These are phyloP conservation scores for Excoecaria agallocha DNA, from an alignment of 345 rosid species.

Conservation along the genomic window DNA sequence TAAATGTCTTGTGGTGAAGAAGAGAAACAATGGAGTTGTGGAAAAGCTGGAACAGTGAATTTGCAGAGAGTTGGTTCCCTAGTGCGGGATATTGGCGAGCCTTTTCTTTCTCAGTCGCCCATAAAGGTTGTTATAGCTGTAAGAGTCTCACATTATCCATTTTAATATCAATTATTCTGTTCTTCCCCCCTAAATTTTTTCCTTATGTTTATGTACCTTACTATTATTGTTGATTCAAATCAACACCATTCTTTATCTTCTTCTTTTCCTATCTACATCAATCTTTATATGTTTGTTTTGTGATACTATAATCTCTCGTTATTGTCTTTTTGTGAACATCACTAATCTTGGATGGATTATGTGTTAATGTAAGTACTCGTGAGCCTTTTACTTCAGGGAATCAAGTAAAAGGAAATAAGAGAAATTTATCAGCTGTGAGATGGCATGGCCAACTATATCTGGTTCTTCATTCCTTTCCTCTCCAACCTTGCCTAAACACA, in stretches of 20 bases:
- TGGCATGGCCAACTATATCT: background rate
- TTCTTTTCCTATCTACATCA: background rate
- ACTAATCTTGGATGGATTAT: background rate
- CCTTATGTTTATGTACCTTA: background rate
- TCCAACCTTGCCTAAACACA: background rate
- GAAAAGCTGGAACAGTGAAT: constrained; percentile 54
- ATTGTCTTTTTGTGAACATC: background rate
- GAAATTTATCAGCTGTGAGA: background rate
- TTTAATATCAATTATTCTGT: background rate
- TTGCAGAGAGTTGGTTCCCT: constrained; percentile 69
- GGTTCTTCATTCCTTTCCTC: background rate
- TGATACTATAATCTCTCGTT: background rate
- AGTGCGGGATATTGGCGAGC: constrained; percentile 79
- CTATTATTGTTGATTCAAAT: constrained; percentile 2
- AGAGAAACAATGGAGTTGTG: constrained; percentile 65
- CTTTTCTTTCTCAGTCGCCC: constrained; percentile 70
- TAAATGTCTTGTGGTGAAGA: constrained; percentile 62
- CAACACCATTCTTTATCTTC: background rate
- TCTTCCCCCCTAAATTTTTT: background rate
- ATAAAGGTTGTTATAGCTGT: constrained; percentile 69
- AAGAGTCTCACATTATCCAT: constrained; percentile 32
- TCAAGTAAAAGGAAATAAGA: background rate
- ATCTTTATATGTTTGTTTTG: background rate
- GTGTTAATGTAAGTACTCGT: background rate
- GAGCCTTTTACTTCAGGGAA: background rate